These are phyloP conservation scores for Glycine soja DNA, from an alignment of 306 rosid species.

Conservation along the genomic window DNA sequence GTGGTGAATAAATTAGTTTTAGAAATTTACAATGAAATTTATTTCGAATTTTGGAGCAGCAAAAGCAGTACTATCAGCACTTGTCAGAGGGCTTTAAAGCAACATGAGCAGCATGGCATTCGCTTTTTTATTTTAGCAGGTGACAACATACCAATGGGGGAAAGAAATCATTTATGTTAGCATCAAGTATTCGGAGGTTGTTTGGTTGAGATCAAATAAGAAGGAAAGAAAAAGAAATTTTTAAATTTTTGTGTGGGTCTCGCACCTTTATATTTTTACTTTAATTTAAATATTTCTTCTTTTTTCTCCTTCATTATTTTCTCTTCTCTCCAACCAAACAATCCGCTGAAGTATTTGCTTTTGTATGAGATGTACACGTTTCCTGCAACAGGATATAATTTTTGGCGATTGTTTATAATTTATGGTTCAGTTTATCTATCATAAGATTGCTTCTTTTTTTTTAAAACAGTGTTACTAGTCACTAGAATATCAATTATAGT, in stretches of 20 bases:
- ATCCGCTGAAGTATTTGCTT: not conserved
- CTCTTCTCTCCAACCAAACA: too few species aligned
- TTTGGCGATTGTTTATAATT: conserved; percentile 37
- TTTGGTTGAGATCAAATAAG: not conserved
- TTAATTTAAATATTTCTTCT: not conserved
- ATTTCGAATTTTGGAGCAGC: conserved; percentile 48
- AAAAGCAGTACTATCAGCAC: conserved; percentile 50
- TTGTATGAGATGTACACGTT: not conserved
- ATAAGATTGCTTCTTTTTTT: not conserved
- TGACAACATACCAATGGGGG: too few species aligned
- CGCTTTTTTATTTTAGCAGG: not conserved
- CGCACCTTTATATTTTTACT: not conserved
- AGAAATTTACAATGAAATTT: conserved; percentile 10
- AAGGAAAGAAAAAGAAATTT: too few species aligned
- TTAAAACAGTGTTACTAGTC: conserved; percentile 2
- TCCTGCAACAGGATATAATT: conserved; percentile 38
- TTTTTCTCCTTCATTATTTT: too few species aligned
- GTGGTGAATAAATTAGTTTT: conserved; percentile 2
- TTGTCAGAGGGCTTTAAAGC: conserved; percentile 51
- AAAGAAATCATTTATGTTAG: not conserved
- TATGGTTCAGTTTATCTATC: not conserved
- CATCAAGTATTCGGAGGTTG: not conserved
- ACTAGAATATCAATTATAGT: conserved; percentile 19
- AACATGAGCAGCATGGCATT: conserved; percentile 26
- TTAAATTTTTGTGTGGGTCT: not conserved